These are phyloP conservation scores for Postia placenta DNA, from an alignment of 768 basidiomycete genomes.

Conservation along the genomic window DNA sequence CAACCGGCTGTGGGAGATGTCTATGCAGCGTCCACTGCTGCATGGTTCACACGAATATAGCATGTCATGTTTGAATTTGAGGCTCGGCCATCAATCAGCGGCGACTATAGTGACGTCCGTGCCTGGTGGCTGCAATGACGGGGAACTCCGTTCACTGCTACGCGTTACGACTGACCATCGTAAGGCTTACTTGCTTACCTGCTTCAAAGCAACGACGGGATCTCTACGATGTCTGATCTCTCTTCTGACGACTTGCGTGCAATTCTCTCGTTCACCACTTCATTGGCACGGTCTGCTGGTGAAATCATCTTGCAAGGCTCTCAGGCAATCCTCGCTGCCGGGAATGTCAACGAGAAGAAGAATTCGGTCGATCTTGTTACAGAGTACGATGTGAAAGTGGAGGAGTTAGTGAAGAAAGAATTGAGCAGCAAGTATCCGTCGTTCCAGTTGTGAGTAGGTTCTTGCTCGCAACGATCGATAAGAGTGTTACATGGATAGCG, in stretches of 20 bases:
- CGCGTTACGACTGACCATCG: too few species aligned
- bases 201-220: too few species aligned
- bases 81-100: too few species aligned
- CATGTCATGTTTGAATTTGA: too few species aligned
- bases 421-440: constrained; percentile 60
- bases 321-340: constrained; percentile 57
- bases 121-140: too few species aligned
- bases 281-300: constrained; percentile 73
- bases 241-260: constrained; percentile 42
- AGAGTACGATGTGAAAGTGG: constrained; percentile 88
- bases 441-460: constrained; percentile 71
- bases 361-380: constrained; percentile 94
- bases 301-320: constrained; percentile 72
- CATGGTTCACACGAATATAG: too few species aligned
- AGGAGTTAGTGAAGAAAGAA: constrained; percentile 72
- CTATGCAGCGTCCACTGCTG: too few species aligned
- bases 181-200: too few species aligned
- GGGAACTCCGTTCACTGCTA: too few species aligned
- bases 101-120: too few species aligned
- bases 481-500: not conserved
- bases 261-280: constrained; percentile 62
- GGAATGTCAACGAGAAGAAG: constrained; percentile 73
- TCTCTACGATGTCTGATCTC: constrained; percentile 13
- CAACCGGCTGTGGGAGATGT: too few species aligned
- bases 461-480: not conserved